Percentiles rank a stretch among this genome's conserved stretches.
Evolutionary conservation across 2,329 filamentous ascomycete genomes (phyloP).

Genomic region (Pseudocercospora macadamiae): DNA sequence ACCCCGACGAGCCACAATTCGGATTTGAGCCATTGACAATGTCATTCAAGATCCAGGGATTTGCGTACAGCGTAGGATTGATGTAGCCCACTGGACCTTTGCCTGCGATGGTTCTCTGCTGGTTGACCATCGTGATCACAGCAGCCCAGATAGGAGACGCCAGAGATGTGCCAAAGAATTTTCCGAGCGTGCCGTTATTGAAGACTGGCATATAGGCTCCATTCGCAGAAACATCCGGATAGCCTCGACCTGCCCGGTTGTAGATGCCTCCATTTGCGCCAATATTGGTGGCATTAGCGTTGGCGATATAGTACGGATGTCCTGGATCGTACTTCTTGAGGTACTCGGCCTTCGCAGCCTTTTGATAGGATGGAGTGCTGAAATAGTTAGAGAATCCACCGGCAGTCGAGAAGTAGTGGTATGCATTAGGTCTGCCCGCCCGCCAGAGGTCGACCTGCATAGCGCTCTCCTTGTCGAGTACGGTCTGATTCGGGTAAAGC

Average conservation of each 20-base stretch:
- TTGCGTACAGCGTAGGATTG: constrained; percentile 34
- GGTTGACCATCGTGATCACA: constrained; percentile 35
- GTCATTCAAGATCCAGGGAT: constrained; percentile 21
- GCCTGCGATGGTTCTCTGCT: constrained; percentile 29
- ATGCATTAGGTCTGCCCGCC: constrained; percentile 16
- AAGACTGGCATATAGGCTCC: constrained; percentile 43
- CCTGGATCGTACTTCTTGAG: constrained; percentile 28
- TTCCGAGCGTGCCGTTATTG: neutral
- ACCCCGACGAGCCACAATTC: constrained; percentile 27
- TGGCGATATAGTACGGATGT: constrained; percentile 27
- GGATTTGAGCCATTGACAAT: constrained; percentile 34
- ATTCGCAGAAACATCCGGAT: constrained; percentile 43
- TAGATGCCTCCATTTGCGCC: constrained; percentile 29
- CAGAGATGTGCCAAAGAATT: constrained; percentile 32
- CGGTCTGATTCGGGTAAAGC: constrained; percentile 39
- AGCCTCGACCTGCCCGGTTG: constrained; percentile 34
- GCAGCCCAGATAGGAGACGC: constrained; percentile 34
- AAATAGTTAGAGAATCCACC: constrained; percentile 42
- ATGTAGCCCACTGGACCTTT: constrained; percentile 39
- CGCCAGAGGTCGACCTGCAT: constrained; percentile 35
- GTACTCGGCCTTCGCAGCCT: constrained; percentile 36
- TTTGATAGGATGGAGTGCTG: constrained; percentile 39
- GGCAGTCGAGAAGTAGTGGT: constrained; percentile 35
- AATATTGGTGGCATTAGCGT: constrained; percentile 22
- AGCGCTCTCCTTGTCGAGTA: constrained; percentile 24